These are phyloP conservation scores for Phaeoacremonium minimum DNA, from an alignment of 2,329 filamentous ascomycete species.

Conservation along the genomic window DNA sequence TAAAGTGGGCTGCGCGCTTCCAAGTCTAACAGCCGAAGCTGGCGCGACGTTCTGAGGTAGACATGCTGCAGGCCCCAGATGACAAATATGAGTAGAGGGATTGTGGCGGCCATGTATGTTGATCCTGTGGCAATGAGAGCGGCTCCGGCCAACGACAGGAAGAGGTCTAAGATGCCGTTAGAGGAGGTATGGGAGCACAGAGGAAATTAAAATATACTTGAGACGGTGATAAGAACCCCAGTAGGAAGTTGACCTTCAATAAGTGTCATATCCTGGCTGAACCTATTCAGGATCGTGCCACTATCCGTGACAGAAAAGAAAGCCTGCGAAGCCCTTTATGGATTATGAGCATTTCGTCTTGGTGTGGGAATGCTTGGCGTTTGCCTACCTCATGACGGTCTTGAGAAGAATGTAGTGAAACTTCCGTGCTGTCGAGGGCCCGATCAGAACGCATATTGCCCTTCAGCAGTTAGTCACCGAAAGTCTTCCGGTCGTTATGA, in stretches of 20 bases:
- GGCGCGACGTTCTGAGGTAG: constrained; percentile 37
- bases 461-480: too few species aligned
- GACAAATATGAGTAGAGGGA: constrained; percentile 14
- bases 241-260: constrained; percentile 1
- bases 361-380: too few species aligned
- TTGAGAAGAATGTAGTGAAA: too few species aligned
- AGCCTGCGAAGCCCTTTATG: background rate
- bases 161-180: too few species aligned
- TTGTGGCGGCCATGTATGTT: constrained; percentile 19
- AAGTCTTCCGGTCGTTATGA: too few species aligned
- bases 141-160: constrained; percentile 17
- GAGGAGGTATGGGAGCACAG: too few species aligned
- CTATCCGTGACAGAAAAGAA: constrained; percentile 1
- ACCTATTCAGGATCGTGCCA: background rate
- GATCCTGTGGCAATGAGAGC: constrained; percentile 14
- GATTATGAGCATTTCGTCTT: too few species aligned
- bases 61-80: constrained; percentile 26
- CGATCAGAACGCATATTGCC: too few species aligned
- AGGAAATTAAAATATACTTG: too few species aligned
- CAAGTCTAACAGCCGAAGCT: constrained; percentile 34
- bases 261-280: constrained; percentile 2
- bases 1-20: constrained; percentile 35
- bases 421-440: too few species aligned
- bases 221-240: background rate
- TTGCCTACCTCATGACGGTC: too few species aligned